Evolutionary conservation across 2,329 filamentous ascomycete genomes (phyloP).

Genomic region (Fusarium solani-melongenae): DNA sequence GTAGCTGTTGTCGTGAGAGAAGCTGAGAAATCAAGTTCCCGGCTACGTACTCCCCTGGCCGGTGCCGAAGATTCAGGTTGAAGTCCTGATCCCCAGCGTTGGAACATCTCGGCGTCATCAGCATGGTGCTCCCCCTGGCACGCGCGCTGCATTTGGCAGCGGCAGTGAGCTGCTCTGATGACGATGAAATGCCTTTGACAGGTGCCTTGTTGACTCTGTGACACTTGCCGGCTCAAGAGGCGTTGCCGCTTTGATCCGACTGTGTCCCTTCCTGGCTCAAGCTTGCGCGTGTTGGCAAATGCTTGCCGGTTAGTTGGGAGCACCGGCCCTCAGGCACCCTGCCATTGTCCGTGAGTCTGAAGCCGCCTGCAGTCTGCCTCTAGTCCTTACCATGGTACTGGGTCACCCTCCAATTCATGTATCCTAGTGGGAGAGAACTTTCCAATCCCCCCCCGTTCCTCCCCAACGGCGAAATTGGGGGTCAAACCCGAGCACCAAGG

Average conservation of each 20-base stretch:
- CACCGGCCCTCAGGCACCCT: slow-evolving; percentile 11
- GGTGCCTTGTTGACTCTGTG: slow-evolving; percentile 10
- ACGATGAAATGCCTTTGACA: slow-evolving; percentile 1
- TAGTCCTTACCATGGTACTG: slow-evolving; percentile 34
- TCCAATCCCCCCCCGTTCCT: slow-evolving; percentile 2
- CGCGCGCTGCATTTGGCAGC: slow-evolving; percentile 1
- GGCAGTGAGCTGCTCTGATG: neutral
- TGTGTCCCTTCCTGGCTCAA: slow-evolving; percentile 11
- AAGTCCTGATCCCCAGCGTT: neutral
- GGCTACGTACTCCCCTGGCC: neutral
- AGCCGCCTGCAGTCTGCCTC: slow-evolving; percentile 29
- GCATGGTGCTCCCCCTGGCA: slow-evolving; percentile 12
- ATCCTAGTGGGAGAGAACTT: slow-evolving; percentile 11
- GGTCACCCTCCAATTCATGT: slow-evolving; percentile 27
- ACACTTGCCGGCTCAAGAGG: slow-evolving; percentile 10
- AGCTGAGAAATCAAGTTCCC: neutral
- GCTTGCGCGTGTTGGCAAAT: neutral
- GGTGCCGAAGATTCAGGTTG: slow-evolving; percentile 8
- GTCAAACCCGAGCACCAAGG: slow-evolving; percentile 5
- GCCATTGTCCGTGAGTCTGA: slow-evolving; percentile 16
- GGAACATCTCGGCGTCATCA: neutral
- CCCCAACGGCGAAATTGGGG: slow-evolving; percentile 7
- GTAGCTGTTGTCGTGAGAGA: slow-evolving; percentile 12
- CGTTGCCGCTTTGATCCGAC: slow-evolving; percentile 20
- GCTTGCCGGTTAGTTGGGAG: neutral